Conservation (phyloP, 108 stramenopile species). For the Craspedostauros australis region DNA sequence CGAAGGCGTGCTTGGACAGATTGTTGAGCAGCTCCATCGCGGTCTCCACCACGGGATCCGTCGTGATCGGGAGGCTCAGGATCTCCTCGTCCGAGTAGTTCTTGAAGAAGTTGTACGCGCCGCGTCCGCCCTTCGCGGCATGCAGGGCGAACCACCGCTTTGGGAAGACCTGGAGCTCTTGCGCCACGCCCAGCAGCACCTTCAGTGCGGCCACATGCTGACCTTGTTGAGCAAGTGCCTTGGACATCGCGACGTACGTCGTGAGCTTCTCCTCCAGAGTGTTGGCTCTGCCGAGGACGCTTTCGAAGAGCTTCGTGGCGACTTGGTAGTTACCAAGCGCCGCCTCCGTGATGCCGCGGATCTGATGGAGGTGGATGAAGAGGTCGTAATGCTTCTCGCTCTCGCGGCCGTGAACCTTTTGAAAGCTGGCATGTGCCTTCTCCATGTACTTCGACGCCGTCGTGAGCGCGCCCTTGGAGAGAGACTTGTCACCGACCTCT, state of each 20-base stretch:
- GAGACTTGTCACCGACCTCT: not conserved
- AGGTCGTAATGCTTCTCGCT: slow-evolving; percentile 8
- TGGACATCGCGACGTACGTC: not conserved
- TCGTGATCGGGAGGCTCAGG: not conserved
- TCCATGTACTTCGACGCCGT: not conserved
- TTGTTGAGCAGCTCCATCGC: not conserved
- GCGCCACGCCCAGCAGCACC: not conserved
- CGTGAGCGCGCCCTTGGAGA: not conserved
- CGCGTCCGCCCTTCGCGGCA: not conserved
- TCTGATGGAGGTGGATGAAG: not conserved
- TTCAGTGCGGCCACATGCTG: not conserved
- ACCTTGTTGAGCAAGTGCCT: not conserved
- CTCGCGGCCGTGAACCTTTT: not conserved
- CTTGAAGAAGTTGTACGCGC: not conserved
- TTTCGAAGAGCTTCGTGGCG: not conserved
- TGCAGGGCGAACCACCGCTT: not conserved
- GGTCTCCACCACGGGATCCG: not conserved
- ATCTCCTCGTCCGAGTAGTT: not conserved
- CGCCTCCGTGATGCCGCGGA: not conserved
- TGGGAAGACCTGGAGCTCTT: not conserved
- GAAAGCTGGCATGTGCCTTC: not conserved
- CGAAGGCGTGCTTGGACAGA: not conserved
- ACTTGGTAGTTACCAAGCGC: not conserved
- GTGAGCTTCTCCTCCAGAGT: not conserved
- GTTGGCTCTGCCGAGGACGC: not conserved